A percentile compares a stretch with the other conserved stretches of the same genome.
Evolutionary conservation across 495 filamentous ascomycete species (phyloP).

Genomic region (Gamarada debralockiae): DNA sequence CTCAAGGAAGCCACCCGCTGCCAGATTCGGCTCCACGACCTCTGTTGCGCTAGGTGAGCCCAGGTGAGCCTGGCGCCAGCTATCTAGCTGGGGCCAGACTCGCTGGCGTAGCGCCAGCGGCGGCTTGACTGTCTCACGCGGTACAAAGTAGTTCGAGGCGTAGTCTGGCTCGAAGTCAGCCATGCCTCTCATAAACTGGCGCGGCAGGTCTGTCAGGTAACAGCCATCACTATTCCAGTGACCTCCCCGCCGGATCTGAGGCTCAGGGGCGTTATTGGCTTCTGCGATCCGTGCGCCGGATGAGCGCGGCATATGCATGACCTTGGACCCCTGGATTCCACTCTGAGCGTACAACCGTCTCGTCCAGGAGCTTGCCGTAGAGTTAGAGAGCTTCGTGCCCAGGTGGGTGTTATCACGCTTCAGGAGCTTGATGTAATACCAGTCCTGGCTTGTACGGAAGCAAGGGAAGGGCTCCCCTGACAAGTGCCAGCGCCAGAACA

Average conservation of each 20-base stretch:
- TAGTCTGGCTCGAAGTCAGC: neutral
- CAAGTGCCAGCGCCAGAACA: neutral
- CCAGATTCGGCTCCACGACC: neutral
- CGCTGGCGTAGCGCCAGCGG: neutral
- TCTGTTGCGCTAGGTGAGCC: neutral
- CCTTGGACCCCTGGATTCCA: neutral
- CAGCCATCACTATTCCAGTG: neutral
- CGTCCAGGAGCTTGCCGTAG: neutral
- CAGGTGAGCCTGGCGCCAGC: neutral
- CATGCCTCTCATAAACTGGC: neutral
- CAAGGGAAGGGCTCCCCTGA: too few species aligned
- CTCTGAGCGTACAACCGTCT: neutral
- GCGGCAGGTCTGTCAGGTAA: neutral
- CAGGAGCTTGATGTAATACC: neutral
- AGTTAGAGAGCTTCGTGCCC: neutral
- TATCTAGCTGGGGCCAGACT: neutral
- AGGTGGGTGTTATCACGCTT: neutral
- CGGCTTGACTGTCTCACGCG: neutral
- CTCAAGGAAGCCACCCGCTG: too few species aligned
- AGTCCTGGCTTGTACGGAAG: neutral
- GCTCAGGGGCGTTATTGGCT: neutral
- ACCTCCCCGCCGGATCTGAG: neutral
- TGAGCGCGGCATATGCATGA: neutral
- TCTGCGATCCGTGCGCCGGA: neutral
- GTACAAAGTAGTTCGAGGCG: too few species aligned